These are phyloP conservation scores for Rhodamnia rubescens DNA, from an alignment of 345 rosid species.

Conservation along the genomic window DNA sequence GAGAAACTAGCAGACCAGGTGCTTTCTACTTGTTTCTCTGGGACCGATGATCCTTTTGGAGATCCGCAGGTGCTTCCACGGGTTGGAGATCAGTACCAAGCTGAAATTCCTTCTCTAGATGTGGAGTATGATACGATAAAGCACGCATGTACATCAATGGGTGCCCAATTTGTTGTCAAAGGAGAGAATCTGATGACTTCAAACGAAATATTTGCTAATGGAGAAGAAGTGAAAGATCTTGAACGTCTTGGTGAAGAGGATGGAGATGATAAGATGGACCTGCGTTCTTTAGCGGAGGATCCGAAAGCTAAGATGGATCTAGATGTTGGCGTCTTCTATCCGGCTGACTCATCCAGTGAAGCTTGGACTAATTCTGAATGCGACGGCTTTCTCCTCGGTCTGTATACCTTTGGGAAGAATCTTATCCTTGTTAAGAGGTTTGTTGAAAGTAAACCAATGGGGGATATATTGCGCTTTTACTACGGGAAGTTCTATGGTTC, in stretches of 20 bases:
- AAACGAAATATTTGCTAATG: neutral
- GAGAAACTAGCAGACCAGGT: neutral
- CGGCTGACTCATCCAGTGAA: conserved; percentile 20
- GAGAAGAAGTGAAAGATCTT: neutral
- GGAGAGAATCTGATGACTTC: neutral
- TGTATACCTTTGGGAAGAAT: conserved; percentile 52
- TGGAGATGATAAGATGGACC: neutral
- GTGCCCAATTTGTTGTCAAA: neutral
- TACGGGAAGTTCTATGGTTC: conserved; percentile 48
- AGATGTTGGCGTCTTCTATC: neutral
- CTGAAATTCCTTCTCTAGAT: conserved; percentile 27
- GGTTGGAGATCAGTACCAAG: conserved; percentile 46
- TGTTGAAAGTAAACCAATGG: conserved; percentile 28
- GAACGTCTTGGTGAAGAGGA: neutral
- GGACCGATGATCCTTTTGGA: conserved; percentile 10
- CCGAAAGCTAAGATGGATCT: neutral
- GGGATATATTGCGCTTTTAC: conserved; percentile 32
- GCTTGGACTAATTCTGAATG: conserved; percentile 25
- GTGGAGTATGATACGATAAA: conserved; percentile 1
- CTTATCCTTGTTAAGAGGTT: conserved; percentile 35
- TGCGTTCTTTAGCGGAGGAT: neutral
- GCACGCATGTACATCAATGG: neutral
- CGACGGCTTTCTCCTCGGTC: conserved; percentile 36
- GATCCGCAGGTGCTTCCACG: conserved; percentile 41
- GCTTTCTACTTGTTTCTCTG: neutral